Evolutionary conservation across 2,329 filamentous ascomycete genomes (phyloP), one percentile per base, ranked within the genome.

Genomic region (Cryphonectria radicalis): DNA sequence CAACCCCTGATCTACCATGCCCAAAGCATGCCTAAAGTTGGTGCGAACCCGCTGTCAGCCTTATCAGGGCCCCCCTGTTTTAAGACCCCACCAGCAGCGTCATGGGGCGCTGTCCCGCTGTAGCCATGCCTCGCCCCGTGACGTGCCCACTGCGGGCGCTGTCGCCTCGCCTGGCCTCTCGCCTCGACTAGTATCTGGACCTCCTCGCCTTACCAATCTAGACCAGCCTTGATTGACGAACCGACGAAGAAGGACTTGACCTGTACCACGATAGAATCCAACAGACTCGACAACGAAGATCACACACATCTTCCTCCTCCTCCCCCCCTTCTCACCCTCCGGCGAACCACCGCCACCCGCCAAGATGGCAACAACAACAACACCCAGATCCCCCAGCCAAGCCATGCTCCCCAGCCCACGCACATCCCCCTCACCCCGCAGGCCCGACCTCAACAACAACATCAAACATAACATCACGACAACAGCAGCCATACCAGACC

Each of bases 381-480:
- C 25, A 64, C 68, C 66, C 62, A 59, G 55, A 17, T 59, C 55
- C 4, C 55, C 55, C 69, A 14, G 55, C 63, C 60, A 66, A 57
- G 62, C 57, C 69, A 37, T 59, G 19, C 69, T 57, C 42, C 70
- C 60, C 62, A 73, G 62, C 65, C 66, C 64, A 42, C 40, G 35
- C 13, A 55, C 57, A 22, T 72, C 72, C 1, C 55, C 42, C 22
- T 37, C 66, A 0, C 19, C 60, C 40, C 8, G 42, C 42, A 7
- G 55, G 22, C 14, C 57, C 42, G 13, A 60, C n/a, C 6, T 43
- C 19, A 1, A 32, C 25, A 55, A n/a, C 43, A 37, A 32, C 66
- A 40, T 3, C 37, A 40, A 2, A 11, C 32, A 2, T 68, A 68
- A 4, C 71, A 75, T 17, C 1, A 3, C 62, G 4, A 46, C 35